Conservation (phyloP, 2,329 filamentous ascomycete species). For the Pyricularia pennisetigena region DNA sequence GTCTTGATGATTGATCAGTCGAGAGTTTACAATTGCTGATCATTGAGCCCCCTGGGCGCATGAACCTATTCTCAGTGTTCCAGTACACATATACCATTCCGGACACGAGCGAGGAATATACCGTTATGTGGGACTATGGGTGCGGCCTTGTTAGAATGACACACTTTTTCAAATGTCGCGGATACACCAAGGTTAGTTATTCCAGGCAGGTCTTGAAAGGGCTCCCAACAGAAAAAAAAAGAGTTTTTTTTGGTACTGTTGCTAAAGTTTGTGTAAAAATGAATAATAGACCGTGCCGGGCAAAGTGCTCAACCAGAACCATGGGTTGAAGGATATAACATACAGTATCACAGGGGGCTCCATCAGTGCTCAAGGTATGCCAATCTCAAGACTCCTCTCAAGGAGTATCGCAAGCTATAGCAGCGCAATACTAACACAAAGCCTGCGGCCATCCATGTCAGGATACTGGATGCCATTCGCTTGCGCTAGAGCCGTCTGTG, state of each 20-base stretch:
- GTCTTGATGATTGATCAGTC: background rate
- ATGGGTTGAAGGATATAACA: slow-evolving; percentile 77
- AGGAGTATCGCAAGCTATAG: slow-evolving; percentile 5
- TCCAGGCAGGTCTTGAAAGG: background rate
- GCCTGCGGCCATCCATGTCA: slow-evolving; percentile 25
- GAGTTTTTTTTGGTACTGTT: background rate
- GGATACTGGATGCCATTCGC: slow-evolving; percentile 95
- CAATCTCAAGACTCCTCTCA: slow-evolving; percentile 12
- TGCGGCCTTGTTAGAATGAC: slow-evolving; percentile 89
- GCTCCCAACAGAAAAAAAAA: no score
- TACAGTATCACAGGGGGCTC: slow-evolving; percentile 93
- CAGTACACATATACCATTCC: slow-evolving; percentile 73
- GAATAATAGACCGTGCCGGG: slow-evolving; percentile 67
- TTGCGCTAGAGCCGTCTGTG: slow-evolving; percentile 77
- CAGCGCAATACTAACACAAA: slow-evolving; percentile 8
- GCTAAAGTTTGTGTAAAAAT: background rate
- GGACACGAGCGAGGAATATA: slow-evolving; percentile 52
- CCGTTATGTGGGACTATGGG: slow-evolving; percentile 96
- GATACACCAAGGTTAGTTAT: slow-evolving; percentile 68
- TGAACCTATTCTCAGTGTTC: slow-evolving; percentile 47
- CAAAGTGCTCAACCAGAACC: slow-evolving; percentile 70
- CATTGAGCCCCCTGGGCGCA: background rate
- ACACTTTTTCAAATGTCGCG: slow-evolving; percentile 84
- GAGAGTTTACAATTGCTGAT: background rate
- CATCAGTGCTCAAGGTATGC: slow-evolving; percentile 75